A percentile compares a stretch with the other conserved stretches of the same genome.
phyloP scores from a whole-genome alignment of 75 land plant species.

The Cunninghamia lanceolata region DNA sequence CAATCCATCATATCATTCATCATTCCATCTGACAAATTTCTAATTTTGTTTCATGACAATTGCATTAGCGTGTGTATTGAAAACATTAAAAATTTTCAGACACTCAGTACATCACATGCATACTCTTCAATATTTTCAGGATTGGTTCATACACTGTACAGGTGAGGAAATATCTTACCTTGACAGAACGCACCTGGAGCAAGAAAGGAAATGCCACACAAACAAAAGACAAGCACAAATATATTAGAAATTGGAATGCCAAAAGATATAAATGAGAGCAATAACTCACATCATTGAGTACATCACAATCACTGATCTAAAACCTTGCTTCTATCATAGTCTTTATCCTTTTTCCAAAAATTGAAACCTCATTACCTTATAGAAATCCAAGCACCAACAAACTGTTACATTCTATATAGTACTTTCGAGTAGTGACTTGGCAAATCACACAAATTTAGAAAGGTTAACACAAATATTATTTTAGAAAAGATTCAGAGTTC shows the following conservation, averaged over 20 bases:
- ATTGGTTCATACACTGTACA: neutral
- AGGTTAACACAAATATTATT: neutral
- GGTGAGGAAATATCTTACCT: conserved; percentile 54
- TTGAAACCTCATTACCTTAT: neutral
- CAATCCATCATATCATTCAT: neutral
- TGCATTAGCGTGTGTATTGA: neutral
- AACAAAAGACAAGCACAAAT: conserved; percentile 5
- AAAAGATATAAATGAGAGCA: neutral
- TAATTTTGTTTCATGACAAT: neutral
- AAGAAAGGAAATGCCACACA: conserved; percentile 2
- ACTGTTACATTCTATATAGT: conserved; percentile 2
- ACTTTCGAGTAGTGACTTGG: neutral
- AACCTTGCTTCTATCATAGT: neutral
- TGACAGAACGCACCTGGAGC: conserved; percentile 80
- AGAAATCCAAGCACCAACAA: neutral
- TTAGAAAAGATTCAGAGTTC: neutral
- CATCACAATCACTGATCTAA: neutral
- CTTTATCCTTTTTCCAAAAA: neutral
- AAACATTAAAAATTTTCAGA: neutral
- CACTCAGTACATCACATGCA: neutral
- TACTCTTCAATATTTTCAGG: neutral
- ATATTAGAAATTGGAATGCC: neutral
- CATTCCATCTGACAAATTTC: neutral
- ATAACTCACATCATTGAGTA: neutral
- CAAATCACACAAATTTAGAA: neutral